Percentiles rank a stretch among this genome's conserved stretches.
phyloP scores from a whole-genome alignment of 345 rosid species.

The Noccaea caerulescens region DNA sequence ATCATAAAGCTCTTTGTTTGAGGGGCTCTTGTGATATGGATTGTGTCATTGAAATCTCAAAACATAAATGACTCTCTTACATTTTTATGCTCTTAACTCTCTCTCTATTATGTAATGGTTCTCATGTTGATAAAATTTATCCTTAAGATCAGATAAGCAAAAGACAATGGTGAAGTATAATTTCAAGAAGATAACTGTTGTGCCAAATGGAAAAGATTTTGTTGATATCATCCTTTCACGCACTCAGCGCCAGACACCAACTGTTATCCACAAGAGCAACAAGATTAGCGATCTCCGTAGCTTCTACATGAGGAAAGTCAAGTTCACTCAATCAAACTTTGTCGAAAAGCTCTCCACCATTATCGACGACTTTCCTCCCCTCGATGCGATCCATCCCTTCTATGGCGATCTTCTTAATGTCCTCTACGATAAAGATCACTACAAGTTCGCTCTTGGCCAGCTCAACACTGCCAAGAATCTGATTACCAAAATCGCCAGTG shows the following conservation, averaged over 20 bases:
- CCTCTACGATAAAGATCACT: no score
- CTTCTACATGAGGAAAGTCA: slow-evolving; percentile 69
- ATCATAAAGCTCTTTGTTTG: no score
- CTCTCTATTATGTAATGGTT: not conserved
- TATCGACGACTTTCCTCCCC: slow-evolving; percentile 64
- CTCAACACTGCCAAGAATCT: no score
- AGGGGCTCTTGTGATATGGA: no score
- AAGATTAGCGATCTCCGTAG: slow-evolving; percentile 56
- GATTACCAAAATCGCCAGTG: no score
- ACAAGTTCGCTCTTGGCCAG: no score
- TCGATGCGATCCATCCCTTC: slow-evolving; percentile 19
- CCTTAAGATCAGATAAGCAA: not conserved
- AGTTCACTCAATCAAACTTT: slow-evolving; percentile 57
- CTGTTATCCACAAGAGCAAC: slow-evolving; percentile 67
- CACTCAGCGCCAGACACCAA: slow-evolving; percentile 66
- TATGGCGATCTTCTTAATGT: no score
- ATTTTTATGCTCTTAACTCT: not conserved
- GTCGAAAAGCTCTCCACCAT: slow-evolving; percentile 60
- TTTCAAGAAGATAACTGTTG: slow-evolving; percentile 69
- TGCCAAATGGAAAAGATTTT: slow-evolving; percentile 61
- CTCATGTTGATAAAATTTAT: not conserved
- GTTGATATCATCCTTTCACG: slow-evolving; percentile 61
- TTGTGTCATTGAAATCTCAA: no score
- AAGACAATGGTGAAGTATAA: slow-evolving; percentile 58
- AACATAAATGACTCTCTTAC: no score